These are phyloP conservation scores for Pseudognaphalium luteoalbum DNA, from an alignment of 129 eudicot species.

Conservation along the genomic window DNA sequence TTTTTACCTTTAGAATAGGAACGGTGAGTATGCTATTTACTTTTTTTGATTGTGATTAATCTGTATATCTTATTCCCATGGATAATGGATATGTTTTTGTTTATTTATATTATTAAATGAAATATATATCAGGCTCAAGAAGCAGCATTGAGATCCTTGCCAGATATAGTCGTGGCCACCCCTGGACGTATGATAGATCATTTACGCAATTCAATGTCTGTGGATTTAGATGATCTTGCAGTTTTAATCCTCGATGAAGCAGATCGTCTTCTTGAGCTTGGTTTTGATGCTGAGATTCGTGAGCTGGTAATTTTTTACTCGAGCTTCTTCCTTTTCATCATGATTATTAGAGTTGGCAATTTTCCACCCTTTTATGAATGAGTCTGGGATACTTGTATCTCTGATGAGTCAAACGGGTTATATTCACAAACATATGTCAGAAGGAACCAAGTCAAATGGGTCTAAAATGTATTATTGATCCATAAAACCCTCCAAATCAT, in stretches of 20 bases:
- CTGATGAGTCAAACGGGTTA: background rate
- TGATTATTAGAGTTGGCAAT: background rate
- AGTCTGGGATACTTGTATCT: background rate
- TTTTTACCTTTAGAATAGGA: background rate
- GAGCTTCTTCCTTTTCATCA: background rate
- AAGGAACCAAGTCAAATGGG: background rate
- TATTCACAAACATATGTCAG: background rate
- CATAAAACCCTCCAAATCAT: too few species aligned
- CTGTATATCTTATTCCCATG: background rate
- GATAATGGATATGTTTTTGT: background rate
- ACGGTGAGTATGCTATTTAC: background rate
- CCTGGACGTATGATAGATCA: slow-evolving; percentile 99
- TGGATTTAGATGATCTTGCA: slow-evolving; percentile 94
- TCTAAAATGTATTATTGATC: background rate
- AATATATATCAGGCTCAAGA: slow-evolving; percentile 71
- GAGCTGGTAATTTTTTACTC: slow-evolving; percentile 56
- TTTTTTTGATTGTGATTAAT: background rate
- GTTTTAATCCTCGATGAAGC: slow-evolving; percentile 96
- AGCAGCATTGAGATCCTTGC: slow-evolving; percentile 81
- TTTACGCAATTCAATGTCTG: slow-evolving; percentile 87
- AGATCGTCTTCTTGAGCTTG: slow-evolving; percentile 96
- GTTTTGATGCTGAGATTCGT: slow-evolving; percentile 84
- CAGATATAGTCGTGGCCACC: slow-evolving; percentile 98
- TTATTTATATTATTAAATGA: background rate
- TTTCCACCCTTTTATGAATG: background rate